These are phyloP conservation scores for Skeletonema menzelii DNA, from an alignment of 108 stramenopile genomes.

Conservation along the genomic window DNA sequence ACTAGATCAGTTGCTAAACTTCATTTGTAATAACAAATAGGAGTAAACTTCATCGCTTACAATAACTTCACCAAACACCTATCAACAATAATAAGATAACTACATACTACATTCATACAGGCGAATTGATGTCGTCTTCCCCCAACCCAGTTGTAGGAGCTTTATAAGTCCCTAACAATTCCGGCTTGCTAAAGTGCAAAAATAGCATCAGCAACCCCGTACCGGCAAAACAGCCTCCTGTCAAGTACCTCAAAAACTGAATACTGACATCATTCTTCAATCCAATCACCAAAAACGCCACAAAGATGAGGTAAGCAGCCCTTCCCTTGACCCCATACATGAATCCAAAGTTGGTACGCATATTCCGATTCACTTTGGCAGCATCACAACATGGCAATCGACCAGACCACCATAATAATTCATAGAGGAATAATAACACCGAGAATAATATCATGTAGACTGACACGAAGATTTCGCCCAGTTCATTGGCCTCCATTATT, in stretches of 20 bases:
- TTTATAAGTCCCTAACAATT: constrained; percentile 52
- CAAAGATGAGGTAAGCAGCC: constrained; percentile 81
- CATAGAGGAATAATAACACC: constrained; percentile 74
- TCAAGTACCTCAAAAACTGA: constrained; percentile 52
- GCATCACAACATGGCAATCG: constrained; percentile 8
- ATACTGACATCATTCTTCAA: constrained; percentile 54
- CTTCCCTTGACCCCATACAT: constrained; percentile 84
- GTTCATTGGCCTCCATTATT: constrained; percentile 52
- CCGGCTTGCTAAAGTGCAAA: constrained; percentile 57
- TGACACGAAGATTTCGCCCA: constrained; percentile 74
- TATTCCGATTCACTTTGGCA: constrained; percentile 58
- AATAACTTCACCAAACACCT: background rate
- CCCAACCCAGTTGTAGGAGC: constrained; percentile 73
- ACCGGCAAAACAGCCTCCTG: constrained; percentile 62
- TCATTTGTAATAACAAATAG: no score
- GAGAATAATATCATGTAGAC: constrained; percentile 87
- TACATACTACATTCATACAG: background rate
- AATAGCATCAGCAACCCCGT: constrained; percentile 64
- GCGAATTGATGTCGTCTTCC: constrained; percentile 7
- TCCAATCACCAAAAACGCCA: constrained; percentile 85
- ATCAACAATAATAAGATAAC: background rate
- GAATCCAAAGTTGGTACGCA: constrained; percentile 90
- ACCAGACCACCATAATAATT: constrained; percentile 85
- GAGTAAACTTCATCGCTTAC: background rate
- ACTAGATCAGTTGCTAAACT: no score